Percentiles rank a stretch among this genome's conserved stretches.
phyloP scores from a whole-genome alignment of 176 grass and related monocot genomes.

The Triticum dicoccoides region DNA sequence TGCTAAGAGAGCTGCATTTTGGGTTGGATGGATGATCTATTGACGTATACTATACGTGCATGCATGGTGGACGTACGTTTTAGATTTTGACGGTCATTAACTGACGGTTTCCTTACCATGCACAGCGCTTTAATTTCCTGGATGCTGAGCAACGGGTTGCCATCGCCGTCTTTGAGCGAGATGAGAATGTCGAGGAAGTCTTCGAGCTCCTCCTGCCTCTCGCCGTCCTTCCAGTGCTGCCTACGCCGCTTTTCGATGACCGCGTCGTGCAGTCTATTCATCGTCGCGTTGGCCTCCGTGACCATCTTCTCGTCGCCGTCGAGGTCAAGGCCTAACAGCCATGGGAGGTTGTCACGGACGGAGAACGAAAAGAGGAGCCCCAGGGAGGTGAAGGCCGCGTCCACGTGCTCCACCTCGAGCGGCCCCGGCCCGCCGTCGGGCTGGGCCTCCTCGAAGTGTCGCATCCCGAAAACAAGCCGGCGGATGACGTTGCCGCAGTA shows the following conservation, averaged over 20 bases:
- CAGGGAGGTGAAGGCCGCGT: no score
- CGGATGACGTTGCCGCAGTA: no score
- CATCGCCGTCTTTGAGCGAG: background rate
- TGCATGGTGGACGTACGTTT: background rate
- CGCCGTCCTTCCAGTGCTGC: slow-evolving; percentile 9
- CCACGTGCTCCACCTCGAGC: no score
- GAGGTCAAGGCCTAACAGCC: slow-evolving; percentile 32
- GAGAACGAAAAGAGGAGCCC: slow-evolving; percentile 31
- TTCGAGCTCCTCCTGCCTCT: background rate
- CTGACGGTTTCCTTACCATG: no score
- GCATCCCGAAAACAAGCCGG: background rate
- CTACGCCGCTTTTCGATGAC: slow-evolving; percentile 31
- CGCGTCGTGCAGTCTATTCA: slow-evolving; percentile 30
- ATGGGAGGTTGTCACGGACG: slow-evolving; percentile 46
- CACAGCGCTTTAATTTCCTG: slow-evolving; percentile 29
- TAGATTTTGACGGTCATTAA: no score
- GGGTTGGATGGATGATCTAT: no score
- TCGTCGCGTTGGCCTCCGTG: background rate
- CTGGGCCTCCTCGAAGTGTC: slow-evolving; percentile 25
- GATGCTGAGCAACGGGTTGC: background rate
- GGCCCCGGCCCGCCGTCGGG: no score
- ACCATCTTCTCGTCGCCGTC: slow-evolving; percentile 36
- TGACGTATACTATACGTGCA: no score
- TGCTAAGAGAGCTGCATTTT: no score
- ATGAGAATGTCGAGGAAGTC: slow-evolving; percentile 30